Percentiles rank a stretch among this genome's conserved stretches.
phyloP scores from a whole-genome alignment of 2,329 filamentous ascomycete genomes.

The Mycosphaerella sp. region DNA sequence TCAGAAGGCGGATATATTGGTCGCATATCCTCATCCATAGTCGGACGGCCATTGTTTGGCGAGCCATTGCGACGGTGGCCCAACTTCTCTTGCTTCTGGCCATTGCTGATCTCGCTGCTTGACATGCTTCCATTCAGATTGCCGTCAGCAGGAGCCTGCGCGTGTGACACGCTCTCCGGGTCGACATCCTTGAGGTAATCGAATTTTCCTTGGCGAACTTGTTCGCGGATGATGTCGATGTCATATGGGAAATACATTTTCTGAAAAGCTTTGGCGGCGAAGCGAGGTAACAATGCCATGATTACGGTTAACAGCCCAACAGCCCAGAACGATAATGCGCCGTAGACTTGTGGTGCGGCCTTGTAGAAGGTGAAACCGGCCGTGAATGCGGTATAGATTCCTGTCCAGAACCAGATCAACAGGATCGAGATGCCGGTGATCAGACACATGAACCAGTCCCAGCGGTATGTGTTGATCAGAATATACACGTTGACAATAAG shows the following conservation, averaged over 20 bases:
- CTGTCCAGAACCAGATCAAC: conserved; percentile 93
- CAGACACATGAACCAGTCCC: conserved; percentile 93
- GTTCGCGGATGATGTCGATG: conserved; percentile 90
- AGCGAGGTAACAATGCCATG: conserved; percentile 80
- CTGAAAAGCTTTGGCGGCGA: conserved; percentile 77
- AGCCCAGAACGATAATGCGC: conserved; percentile 79
- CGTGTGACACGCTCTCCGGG: conserved; percentile 27
- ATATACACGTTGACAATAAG: conserved; percentile 91
- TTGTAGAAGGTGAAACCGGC: conserved; percentile 64
- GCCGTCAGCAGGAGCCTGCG: conserved; percentile 38
- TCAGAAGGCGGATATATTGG: conserved; percentile 92
- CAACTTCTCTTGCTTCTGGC: conserved; percentile 18
- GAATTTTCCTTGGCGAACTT: conserved; percentile 77
- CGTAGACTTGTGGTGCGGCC: conserved; percentile 71
- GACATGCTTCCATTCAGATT: conserved; percentile 49
- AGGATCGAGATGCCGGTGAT: conserved; percentile 76
- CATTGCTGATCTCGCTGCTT: conserved; percentile 48
- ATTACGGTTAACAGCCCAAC: conserved; percentile 71
- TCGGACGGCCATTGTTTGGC: conserved; percentile 31
- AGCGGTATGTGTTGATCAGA: conserved; percentile 90
- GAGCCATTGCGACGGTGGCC: conserved; percentile 40
- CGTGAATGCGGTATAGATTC: conserved; percentile 66
- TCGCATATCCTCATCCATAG: conserved; percentile 77
- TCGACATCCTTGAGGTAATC: conserved; percentile 60
- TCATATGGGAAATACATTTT: conserved; percentile 93